phyloP scores from a whole-genome alignment of 129 eudicot genomes.

The Lonicera japonica region DNA sequence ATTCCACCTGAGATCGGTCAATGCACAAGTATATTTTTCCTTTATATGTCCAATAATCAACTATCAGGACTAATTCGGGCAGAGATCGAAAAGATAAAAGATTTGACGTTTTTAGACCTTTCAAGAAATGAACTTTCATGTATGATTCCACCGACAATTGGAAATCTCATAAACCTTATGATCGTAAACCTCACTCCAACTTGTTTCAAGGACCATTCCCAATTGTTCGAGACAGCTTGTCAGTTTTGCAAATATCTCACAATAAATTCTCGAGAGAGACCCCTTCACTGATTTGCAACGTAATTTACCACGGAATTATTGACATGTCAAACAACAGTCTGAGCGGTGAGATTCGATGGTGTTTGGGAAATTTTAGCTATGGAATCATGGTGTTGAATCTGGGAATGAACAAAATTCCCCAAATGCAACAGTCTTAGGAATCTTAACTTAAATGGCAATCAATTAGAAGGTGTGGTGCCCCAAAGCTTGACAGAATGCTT shows the following conservation, averaged over 20 bases:
- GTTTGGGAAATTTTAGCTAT: constrained; percentile 27
- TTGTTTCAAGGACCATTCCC: constrained; percentile 3
- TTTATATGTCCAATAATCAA: neutral
- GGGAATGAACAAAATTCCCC: constrained; percentile 12
- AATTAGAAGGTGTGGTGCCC: constrained; percentile 23
- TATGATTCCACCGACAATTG: constrained; percentile 8
- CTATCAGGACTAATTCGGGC: constrained; percentile 16
- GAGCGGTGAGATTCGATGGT: constrained; percentile 20
- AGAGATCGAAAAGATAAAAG: constrained; percentile 2
- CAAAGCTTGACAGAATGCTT: constrained; percentile 10
- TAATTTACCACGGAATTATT: constrained; percentile 12
- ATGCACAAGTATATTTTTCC: neutral
- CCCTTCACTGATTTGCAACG: constrained; percentile 21
- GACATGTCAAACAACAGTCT: constrained; percentile 22
- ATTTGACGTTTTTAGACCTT: neutral
- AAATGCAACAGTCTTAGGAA: constrained; percentile 1
- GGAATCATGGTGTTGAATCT: constrained; percentile 16
- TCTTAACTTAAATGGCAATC: constrained; percentile 25
- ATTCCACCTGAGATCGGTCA: constrained; percentile 16
- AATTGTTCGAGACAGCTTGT: no score
- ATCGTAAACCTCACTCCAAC: neutral
- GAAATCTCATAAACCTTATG: neutral
- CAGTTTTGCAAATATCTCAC: neutral
- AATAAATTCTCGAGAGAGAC: neutral
- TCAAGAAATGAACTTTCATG: constrained; percentile 7